Base-by-base conservation (phyloP, 345 rosid genomes). In the Citrus hindsii region DNA sequence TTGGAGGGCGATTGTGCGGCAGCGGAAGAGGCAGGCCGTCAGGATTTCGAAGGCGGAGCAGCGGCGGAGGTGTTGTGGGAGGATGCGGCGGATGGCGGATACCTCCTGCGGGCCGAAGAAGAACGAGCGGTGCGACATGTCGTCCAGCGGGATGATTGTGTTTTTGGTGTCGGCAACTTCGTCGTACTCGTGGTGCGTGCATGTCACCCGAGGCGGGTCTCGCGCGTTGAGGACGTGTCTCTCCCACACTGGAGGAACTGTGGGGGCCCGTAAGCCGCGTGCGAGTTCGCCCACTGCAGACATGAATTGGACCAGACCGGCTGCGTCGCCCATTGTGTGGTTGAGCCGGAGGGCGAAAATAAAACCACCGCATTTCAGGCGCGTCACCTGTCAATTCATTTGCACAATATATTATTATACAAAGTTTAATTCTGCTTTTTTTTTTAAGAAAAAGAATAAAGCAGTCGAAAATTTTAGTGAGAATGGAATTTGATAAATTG, bases 11-110 rank as follows among this genome's bases (percentile, higher is more conserved):
- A 80, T 55, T 6, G 94, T 90, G 2, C 91, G 89, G 69, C 86
- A 87, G 42, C 90, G 88, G 92, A 92, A 90, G 16, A 90, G 76
- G 69, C 87, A 85, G 27, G 94, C 90, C 0, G 89, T 81, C 30
- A 89, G 65, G 2, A 85, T 42, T 73, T 89, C 94, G 46, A 86
- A 86, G 1, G 75, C 74, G 6, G 94, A 80, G 75, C 84, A 80
- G 7, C 51, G 59, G 2, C 40, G 75, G 65, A 86, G 91, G 69
- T 80, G 79, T 3, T 46, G 28, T 0, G 91, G 94, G 25, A 90
- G 63, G 32, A 71, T 77, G 14, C 53, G 65, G 9, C 90, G 80
- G 56, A 90, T 71, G 13, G 85, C 83, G 1, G 88, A 30, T 22
- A 90, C 14, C 51, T 90, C 89, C 0, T 58, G 32, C 0, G 82